Evolutionary conservation across 257 asterid genomes (phyloP), one percentile per base, ranked within the genome.

Genomic region (Cordia subcordata): DNA sequence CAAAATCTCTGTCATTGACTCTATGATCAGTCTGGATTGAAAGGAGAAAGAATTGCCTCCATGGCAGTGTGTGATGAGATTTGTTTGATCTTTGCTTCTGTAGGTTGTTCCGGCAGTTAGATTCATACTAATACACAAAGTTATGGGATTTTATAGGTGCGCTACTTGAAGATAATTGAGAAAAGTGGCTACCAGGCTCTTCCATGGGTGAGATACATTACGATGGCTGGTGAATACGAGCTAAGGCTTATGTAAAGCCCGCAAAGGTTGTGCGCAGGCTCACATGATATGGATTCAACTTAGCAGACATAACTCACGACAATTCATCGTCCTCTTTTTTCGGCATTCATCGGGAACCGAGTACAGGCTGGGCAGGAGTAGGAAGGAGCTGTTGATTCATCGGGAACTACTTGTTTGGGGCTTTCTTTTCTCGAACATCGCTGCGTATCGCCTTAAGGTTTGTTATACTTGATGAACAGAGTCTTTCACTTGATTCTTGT

Each of bases 161-260:
- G 94, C 16, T 85, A 88, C 81, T 74, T 88, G 78, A 88, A 88
- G 75, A 86, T 88, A 60, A 88, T 88, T 39, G 96, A 88, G 72
- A 88, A 88, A 75, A 85, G 96, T 70, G 96, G 95, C 49, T 88
- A 88, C 62, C 95, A 83, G 68, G 87, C 94, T 72, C 94, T 88
- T 40, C 96, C 95, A 15, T 85, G 95, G 95, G 95, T 83, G 79
- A 82, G 94, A 75, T 88, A 83, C 70, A 88, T 88, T 58, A 88
- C 95, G 56, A 83, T 81, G 95, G 96, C 88, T 38, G 95, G 96
- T 68, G 96, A 88, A 73, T 85, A 88, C 50, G 96, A 88, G 79
- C 77, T 88, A 68, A 69, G 94, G 71, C 85, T 85, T 53, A 71
- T 81, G n/a, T 85, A 62, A 61, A 21, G 60, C 0, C 54, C 13